Base-by-base conservation (phyloP, 2,329 filamentous ascomycete genomes). In the Penicillium sp. region DNA sequence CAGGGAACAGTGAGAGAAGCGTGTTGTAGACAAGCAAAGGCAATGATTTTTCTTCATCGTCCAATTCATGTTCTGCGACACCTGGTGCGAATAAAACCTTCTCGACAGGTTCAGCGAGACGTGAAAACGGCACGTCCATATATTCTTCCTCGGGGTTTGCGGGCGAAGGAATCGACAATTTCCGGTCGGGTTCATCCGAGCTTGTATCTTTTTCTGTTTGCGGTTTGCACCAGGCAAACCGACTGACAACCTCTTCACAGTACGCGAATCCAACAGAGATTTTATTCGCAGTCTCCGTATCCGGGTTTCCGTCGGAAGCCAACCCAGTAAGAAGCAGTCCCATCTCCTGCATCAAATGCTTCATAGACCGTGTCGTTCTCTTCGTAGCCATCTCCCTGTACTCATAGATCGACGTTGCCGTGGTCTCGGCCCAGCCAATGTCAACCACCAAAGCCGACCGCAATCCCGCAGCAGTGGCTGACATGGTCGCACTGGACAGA, bases 341-440 rank as follows among this genome's bases (percentile, higher is more conserved):
- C 64, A 91, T 86, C 54, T 87, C 83, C 63, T 88, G 81, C 41
- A 88, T 82, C 19, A 97, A 76, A 55, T 83, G 72, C 67, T 87
- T 92, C 56, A 88, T 91, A 33, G 85, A 91, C 61, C 94, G 82
- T 14, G 90, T 80, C 37, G 84, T 93, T 51, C 90, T 82, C 54
- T 80, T 84, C 51, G 84, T 85, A 16, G 82, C 80, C 1, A 96
- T 84, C 70, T 96, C 91, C 51, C 90, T 87, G 71, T 91, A 96
- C 74, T 99, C 94, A 69, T 92, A 97, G 7, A 97, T 82, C 6
- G 87, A 89, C 0, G 91, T 96, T 22, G 95, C 84, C 0, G 88
- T 83, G 0, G 92, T 96, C 73, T 97, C 94, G 40, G 86, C 82
- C 94, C 94, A 99, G 41, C 93, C 94, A 57, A 99, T 82, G 68